Conservation (phyloP, 129 eudicot species). For the Daucus carota region DH1_v3.0 NC_030381.2:35545001-35545500, state of each 20-base stretch:
- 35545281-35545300: background rate
- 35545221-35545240: background rate
- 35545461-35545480: background rate
- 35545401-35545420: background rate
- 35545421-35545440: background rate
- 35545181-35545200: background rate
- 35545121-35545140: constrained; percentile 39
- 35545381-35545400: background rate
- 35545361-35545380: background rate
- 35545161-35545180: background rate
- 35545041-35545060: constrained; percentile 63
- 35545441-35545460: background rate
- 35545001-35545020: background rate
- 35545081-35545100: constrained; percentile 71
- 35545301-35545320: background rate
- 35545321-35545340: background rate
- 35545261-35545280: background rate
- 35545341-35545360: background rate
- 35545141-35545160: constrained; percentile 26
- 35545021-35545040: constrained; percentile 7
- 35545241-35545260: background rate
- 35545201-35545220: background rate
- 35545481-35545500: background rate
- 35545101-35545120: constrained; percentile 81
- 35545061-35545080: constrained; percentile 68